These are phyloP conservation scores for Dujonia santamariae DNA, from an alignment of 1,139 yeast genomes.

Conservation along the genomic window DNA sequence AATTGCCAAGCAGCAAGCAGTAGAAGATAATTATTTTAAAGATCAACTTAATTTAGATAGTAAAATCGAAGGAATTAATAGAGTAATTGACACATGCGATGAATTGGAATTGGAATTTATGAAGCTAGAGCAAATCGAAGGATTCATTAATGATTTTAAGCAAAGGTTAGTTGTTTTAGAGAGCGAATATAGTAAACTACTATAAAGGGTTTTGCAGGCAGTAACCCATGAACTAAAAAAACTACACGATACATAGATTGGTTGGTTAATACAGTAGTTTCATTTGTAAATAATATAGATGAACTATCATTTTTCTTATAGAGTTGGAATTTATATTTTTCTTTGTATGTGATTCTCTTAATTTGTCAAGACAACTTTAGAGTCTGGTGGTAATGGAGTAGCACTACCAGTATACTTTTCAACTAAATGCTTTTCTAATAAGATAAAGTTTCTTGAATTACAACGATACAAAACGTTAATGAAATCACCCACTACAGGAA, in stretches of 20 bases:
- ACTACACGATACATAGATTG: no score
- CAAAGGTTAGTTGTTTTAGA: conserved; percentile 26
- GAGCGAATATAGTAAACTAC: conserved; percentile 14
- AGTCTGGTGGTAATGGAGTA: no score
- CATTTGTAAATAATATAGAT: no score
- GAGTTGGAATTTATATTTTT: no score
- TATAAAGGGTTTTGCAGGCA: no score
- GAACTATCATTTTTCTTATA: no score
- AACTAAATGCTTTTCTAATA: conserved; percentile 57
- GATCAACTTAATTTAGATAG: conserved; percentile 35
- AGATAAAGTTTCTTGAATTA: conserved; percentile 66
- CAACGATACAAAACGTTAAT: conserved; percentile 69
- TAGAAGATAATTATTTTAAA: conserved; percentile 31
- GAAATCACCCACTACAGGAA: conserved; percentile 72
- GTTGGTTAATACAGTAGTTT: no score
- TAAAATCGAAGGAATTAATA: conserved; percentile 43
- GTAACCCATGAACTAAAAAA: no score
- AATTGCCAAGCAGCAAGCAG: conserved; percentile 23
- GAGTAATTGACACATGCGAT: conserved; percentile 47
- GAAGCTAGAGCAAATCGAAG: conserved; percentile 62
- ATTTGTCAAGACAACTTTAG: no score
- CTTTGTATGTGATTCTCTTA: no score
- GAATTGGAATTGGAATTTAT: conserved; percentile 59
- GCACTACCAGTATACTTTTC: conserved; percentile 43
- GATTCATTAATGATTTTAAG: conserved; percentile 43